These are phyloP conservation scores for Lentithecium fluviatile DNA, from an alignment of 495 filamentous ascomycete genomes.

Conservation along the genomic window DNA sequence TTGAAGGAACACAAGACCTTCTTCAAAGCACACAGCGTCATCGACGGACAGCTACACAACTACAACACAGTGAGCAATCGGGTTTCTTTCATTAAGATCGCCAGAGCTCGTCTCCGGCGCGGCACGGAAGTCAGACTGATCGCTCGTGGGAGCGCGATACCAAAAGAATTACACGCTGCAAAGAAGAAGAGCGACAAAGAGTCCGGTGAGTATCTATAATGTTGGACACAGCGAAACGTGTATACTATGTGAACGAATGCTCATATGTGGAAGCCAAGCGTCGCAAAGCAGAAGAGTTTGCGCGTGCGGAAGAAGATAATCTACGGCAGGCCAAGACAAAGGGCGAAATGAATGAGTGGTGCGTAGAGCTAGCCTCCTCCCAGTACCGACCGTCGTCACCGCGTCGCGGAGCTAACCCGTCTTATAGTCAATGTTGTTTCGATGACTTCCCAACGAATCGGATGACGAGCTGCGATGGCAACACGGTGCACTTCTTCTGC, in stretches of 20 bases:
- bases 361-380: neutral
- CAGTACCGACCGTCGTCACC: too few species aligned
- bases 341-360: constrained; percentile 54
- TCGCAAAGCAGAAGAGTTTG: constrained; percentile 24
- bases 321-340: constrained; percentile 38
- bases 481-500: constrained; percentile 67
- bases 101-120: neutral
- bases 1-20: constrained; percentile 46
- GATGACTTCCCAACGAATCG: constrained; percentile 62
- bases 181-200: constrained; percentile 31
- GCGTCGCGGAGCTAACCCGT: neutral
- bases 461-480: constrained; percentile 64
- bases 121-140: constrained; percentile 1
- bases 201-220: constrained; percentile 16
- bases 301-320: constrained; percentile 51
- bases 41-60: constrained; percentile 46
- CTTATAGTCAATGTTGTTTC: constrained; percentile 58
- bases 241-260: neutral
- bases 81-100: constrained; percentile 26
- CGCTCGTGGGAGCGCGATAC: neutral
- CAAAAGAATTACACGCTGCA: constrained; percentile 29
- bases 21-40: constrained; percentile 46
- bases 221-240: neutral
- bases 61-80: constrained; percentile 18
- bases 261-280: constrained; percentile 15